Base-by-base conservation (phyloP, 164 flowering plant genomes). In the Vitis amurensis region DNA sequence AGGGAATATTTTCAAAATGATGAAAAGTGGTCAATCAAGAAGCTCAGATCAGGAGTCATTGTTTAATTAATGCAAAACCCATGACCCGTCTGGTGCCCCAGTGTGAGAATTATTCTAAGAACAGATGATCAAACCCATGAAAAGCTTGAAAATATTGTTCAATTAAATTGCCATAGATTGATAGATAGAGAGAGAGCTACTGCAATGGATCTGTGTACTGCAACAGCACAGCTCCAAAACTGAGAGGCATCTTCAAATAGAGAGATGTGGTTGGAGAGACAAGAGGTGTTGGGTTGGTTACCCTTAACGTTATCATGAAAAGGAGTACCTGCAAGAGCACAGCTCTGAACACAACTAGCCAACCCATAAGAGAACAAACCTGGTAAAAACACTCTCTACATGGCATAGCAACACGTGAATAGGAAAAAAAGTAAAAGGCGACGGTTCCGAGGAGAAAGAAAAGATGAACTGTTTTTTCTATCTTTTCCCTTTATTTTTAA, bases 391-490 rank as follows among this genome's bases (percentile, higher is more conserved):
- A 71, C 52, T 71, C 68, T 55, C 63, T 73, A 71, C 72, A 68
- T 72, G 73, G 74, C 77, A 76, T 77, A 76, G 74, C 86, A 74
- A 72, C 91, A 87, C 86, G 91, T 87, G 91, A 80, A 81, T 57
- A 55, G 60, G 68, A 15, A 15, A 61, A 74, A 50, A 29, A 5
- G 17, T 75, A 74, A 80, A 69, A 52, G 76, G 79, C 83, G 63
- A 14, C 52, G 58, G 44, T 62, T 52, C 53, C 74, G 50, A 64
- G 66, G 52, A 47, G 27, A 37, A 66, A 74, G 37, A 51, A 75
- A 29, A 65, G 67, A 73, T 53, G 29, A 56, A 48, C 31, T 17
- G 19, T 58, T 55, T 23, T 52, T 16, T 59, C 29, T 59, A 37
- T 3, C 44, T 37, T 37, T 37, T 37, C 7, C 44, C 44, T 37